Percentiles rank a stretch among this genome's conserved stretches.
Evolutionary conservation across 768 basidiomycete species (phyloP).

Genomic region (Saitozyma podzolica): DNA sequence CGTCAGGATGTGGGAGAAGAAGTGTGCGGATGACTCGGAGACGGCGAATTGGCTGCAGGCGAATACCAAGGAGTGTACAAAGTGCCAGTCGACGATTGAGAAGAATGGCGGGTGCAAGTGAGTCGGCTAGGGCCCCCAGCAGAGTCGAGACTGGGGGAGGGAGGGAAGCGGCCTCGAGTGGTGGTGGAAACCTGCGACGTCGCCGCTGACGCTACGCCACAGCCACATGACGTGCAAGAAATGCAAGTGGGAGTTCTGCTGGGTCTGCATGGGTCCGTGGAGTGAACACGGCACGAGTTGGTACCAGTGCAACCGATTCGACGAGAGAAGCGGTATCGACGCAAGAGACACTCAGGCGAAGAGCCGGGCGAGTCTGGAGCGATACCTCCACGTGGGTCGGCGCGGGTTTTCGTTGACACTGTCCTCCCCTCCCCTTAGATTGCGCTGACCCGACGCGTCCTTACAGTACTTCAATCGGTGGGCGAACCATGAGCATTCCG

Average conservation of each 20-base stretch:
- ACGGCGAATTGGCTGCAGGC: constrained; percentile 99
- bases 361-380: constrained; percentile 85
- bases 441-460: not conserved
- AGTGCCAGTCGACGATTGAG: constrained; percentile 97
- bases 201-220: constrained; percentile 7
- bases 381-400: constrained; percentile 87
- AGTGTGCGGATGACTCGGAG: constrained; percentile 95
- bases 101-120: constrained; percentile 99
- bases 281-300: constrained; percentile 93
- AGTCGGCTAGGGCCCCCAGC: constrained; percentile 54
- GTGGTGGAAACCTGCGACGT: not conserved
- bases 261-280: constrained; percentile 99
- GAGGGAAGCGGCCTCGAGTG: not conserved
- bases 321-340: constrained; percentile 80
- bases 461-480: constrained; percentile 95
- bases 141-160: no score
- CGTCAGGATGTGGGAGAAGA: constrained; percentile 91
- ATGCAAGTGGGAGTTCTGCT: constrained; percentile 92
- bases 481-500: constrained; percentile 99
- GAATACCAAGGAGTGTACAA: constrained; percentile 96
- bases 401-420: not conserved
- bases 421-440: not conserved
- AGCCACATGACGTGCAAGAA: constrained; percentile 99
- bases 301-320: constrained; percentile 97
- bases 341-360: constrained; percentile 89